Evolutionary conservation across 148 eudicot species (phyloP).

Genomic region (Salicornia ramosissima): DNA sequence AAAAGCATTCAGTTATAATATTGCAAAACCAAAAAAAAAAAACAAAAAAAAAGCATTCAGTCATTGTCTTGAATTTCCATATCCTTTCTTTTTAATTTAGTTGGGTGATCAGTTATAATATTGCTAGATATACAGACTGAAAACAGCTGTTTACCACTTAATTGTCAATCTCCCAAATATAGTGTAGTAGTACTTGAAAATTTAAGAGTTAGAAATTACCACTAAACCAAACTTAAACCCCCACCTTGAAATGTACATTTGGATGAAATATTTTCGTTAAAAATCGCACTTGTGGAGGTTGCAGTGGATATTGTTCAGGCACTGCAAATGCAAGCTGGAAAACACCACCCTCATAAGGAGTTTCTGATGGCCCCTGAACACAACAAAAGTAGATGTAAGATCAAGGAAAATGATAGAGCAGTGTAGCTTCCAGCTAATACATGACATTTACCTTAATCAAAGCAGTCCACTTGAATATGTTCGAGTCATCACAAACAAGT

Average conservation of each 20-base stretch:
- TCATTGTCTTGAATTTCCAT: background rate
- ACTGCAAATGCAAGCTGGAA: slow-evolving; percentile 98
- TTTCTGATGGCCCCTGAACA: slow-evolving; percentile 85
- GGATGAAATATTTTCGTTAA: slow-evolving; percentile 97
- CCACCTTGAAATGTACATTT: slow-evolving; percentile 95
- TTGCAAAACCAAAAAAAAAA: background rate
- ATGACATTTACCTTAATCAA: slow-evolving; percentile 40
- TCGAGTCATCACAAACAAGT: slow-evolving; percentile 52
- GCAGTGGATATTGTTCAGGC: slow-evolving; percentile 96
- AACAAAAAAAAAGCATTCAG: slow-evolving; percentile 1
- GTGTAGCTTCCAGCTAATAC: background rate
- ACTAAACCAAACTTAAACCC: background rate
- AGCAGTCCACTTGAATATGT: slow-evolving; percentile 71
- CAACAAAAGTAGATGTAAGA: background rate
- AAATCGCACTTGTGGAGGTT: slow-evolving; percentile 98
- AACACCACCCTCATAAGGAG: slow-evolving; percentile 92
- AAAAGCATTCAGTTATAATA: background rate
- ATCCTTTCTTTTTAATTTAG: too few relatives aligned
- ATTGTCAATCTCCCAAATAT: too few relatives aligned
- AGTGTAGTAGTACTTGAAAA: too few relatives aligned
- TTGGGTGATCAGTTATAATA: too few relatives aligned
- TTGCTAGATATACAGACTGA: too few relatives aligned
- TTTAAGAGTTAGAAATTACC: background rate
- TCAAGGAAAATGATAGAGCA: background rate
- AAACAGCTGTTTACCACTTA: too few relatives aligned